A percentile compares a stretch with the other conserved stretches of the same genome.
Conservation (phyloP, 1,139 yeast species). For the Hyphopichia khmerensis region DNA sequence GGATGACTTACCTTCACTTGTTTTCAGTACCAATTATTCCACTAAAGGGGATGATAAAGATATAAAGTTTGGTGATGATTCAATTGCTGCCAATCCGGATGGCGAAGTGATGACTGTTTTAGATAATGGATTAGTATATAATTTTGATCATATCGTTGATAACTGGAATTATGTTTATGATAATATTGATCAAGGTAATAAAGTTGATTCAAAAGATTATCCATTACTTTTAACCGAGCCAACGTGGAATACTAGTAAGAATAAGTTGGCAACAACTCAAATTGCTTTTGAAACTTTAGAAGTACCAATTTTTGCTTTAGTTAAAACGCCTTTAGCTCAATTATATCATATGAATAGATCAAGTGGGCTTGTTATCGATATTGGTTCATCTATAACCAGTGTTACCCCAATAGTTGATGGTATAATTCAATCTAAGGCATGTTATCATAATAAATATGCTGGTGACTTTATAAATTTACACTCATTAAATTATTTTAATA, state of each 20-base stretch:
- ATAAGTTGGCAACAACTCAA: constrained; percentile 52
- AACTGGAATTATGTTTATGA: constrained; percentile 62
- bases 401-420: constrained; percentile 77
- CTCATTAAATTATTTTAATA: constrained; percentile 38
- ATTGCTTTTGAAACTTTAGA: constrained; percentile 63
- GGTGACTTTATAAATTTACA: constrained; percentile 70
- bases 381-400: constrained; percentile 60
- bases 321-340: constrained; percentile 70
- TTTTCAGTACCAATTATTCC: constrained; percentile 57
- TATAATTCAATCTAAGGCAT: constrained; percentile 58
- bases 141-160: constrained; percentile 58
- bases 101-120: constrained; percentile 61
- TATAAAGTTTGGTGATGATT: constrained; percentile 54
- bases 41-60: constrained; percentile 23
- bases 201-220: constrained; percentile 49
- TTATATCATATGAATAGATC: constrained; percentile 68
- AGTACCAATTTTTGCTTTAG: constrained; percentile 66
- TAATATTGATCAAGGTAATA: constrained; percentile 42
- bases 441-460: constrained; percentile 60
- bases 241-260: constrained; percentile 58
- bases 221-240: constrained; percentile 70
- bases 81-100: constrained; percentile 38
- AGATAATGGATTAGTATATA: constrained; percentile 65
- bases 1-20: constrained; percentile 60
- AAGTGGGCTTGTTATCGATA: constrained; percentile 66